phyloP scores from a whole-genome alignment of 1,139 yeast species.

The Williopsis jadinii region DNA sequence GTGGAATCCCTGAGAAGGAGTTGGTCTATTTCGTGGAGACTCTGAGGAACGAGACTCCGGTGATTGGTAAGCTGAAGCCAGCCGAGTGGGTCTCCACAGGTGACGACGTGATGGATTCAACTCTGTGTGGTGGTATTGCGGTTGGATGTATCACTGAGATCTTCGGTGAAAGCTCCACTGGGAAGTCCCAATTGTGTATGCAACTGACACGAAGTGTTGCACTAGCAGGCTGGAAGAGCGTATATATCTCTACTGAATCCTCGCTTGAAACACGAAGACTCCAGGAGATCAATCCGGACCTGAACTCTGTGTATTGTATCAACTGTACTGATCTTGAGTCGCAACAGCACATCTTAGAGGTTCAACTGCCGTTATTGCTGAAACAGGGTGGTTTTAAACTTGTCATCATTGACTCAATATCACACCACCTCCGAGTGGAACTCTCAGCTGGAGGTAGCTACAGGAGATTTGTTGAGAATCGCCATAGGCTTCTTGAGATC shows the following conservation, averaged over 20 bases:
- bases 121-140: constrained; percentile 64
- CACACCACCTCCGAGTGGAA: constrained; percentile 76
- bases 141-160: constrained; percentile 67
- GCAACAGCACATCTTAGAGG: constrained; percentile 66
- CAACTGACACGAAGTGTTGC: constrained; percentile 59
- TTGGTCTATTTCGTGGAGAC: constrained; percentile 3
- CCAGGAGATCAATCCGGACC: constrained; percentile 27
- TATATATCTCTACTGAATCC: constrained; percentile 74
- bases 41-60: constrained; percentile 1
- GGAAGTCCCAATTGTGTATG: constrained; percentile 71
- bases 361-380: constrained; percentile 56
- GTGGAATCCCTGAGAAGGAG: constrained; percentile 29
- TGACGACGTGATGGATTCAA: constrained; percentile 44
- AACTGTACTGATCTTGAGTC: constrained; percentile 64
- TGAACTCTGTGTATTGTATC: constrained; percentile 46
- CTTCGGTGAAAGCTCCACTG: constrained; percentile 79
- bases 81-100: constrained; percentile 47
- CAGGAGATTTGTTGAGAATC: constrained; percentile 9
- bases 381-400: constrained; percentile 42
- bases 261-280: constrained; percentile 61
- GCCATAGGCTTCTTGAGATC: constrained; percentile 21
- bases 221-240: constrained; percentile 30
- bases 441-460: constrained; percentile 25
- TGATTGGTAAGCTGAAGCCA: neutral
- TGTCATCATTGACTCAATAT: constrained; percentile 74